These are phyloP conservation scores for Abrus precatorius DNA, from an alignment of 306 rosid genomes.

Conservation along the genomic window DNA sequence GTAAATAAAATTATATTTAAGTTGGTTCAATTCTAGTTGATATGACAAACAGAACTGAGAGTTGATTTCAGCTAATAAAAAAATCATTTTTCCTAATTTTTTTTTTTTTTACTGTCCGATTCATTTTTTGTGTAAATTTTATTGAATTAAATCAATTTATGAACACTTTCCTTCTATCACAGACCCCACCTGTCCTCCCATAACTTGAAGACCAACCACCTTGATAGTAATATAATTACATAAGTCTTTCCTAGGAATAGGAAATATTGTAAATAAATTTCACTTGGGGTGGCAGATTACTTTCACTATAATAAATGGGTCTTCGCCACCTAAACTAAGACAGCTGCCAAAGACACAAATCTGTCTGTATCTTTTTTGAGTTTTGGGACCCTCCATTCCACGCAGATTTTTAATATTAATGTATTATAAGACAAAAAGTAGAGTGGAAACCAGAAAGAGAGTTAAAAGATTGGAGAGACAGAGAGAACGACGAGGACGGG, in stretches of 20 bases:
- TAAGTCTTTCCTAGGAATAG: not conserved
- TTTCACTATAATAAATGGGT: not conserved
- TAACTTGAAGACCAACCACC: too few relatives aligned
- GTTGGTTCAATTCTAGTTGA: too few relatives aligned
- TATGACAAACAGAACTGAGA: too few relatives aligned
- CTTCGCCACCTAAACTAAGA: constrained; percentile 10
- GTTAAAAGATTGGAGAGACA: not conserved
- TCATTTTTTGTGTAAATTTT: too few relatives aligned
- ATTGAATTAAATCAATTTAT: too few relatives aligned
- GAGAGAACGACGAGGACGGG: not conserved
- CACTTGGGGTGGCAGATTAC: not conserved
- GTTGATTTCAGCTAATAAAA: too few relatives aligned
- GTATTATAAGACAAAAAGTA: constrained; percentile 35
- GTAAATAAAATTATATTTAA: too few relatives aligned
- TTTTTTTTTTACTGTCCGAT: too few relatives aligned
- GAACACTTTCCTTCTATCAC: too few relatives aligned
- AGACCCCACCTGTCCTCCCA: too few relatives aligned
- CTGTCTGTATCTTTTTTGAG: constrained; percentile 25
- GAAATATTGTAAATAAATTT: not conserved
- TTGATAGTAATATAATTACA: too few relatives aligned
- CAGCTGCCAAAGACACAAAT: constrained; percentile 27
- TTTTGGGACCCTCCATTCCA: constrained; percentile 34
- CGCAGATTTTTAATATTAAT: constrained; percentile 30
- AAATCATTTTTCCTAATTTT: too few relatives aligned
- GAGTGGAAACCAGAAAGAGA: not conserved